Evolutionary conservation across 495 filamentous ascomycete species (phyloP), one percentile per base, ranked within the genome.

Genomic region (Penicillium diatomitis): DNA sequence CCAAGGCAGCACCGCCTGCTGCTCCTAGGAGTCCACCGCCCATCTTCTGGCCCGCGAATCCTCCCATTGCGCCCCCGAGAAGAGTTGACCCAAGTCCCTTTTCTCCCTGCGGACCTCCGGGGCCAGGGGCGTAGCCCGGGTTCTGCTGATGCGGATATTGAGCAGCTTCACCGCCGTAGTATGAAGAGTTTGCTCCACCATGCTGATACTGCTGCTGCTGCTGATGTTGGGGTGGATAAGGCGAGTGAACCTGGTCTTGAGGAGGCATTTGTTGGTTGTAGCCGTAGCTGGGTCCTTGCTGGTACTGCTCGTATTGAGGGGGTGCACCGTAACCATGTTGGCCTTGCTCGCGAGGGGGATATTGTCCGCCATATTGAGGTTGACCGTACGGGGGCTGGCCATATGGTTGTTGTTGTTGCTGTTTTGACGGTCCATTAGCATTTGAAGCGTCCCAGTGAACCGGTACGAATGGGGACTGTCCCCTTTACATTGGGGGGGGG

Each of bases 1-100:
- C 74, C 5, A 66, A 57, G 43, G 73, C 50, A 20, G 66, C 72
- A 48, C 70, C 71, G 29, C 65, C 66, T 2, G 66, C 60, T n/a
- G 69, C 68, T 2, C 65, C 66, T 42, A 76, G 32, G 8, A 64
- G 12, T 9, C 72, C 69, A 38, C 67, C 69, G 5, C 71, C 69
- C 38, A 72, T 42, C 45, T 76, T 67, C 39, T 75, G 65, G 38
- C 67, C 67, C 12, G 73, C 39, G 39, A 65, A 62, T 3, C 68
- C 70, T 35, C 74, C 75, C 3, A 65, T 72, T 7, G 63, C 68
- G 30, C 61, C 68, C 20, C 74, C 74, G 9, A 70, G 9, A 20
- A 76, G 28, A 2, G 69, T 63, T 6, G 72, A 67, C 2, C 69
- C 72, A 1, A 77, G 60, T 4, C 74, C 74, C 30, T 55, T 66